Percentiles rank a stretch among this genome's conserved stretches.
Evolutionary conservation across 495 filamentous ascomycete species (phyloP).

Genomic region (Achaetomiella virescens): DNA sequence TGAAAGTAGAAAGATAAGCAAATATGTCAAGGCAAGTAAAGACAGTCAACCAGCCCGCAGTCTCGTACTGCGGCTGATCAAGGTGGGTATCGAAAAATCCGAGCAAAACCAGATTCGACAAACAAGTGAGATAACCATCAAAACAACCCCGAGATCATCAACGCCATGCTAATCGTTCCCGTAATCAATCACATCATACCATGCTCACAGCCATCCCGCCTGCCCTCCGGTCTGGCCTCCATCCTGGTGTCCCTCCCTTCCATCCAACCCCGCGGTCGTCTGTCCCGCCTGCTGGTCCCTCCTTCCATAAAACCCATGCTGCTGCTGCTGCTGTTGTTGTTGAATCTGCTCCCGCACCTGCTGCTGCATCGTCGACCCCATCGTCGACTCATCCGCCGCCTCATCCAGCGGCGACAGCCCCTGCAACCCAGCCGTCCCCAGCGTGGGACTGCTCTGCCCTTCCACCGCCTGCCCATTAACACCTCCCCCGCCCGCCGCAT

Average conservation of each 20-base stretch:
- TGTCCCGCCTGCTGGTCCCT: conserved; percentile 26
- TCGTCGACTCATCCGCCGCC: conserved; percentile 18
- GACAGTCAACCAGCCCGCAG: background rate
- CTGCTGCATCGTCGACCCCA: no score
- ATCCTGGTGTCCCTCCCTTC: background rate
- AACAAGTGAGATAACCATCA: background rate
- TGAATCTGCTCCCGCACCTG: no score
- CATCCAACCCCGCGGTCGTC: conserved; percentile 24
- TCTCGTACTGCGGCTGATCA: background rate
- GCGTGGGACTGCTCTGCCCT: background rate
- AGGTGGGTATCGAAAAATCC: conserved; percentile 4
- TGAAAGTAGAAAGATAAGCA: background rate
- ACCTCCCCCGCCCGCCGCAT: no score
- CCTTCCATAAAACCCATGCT: conserved; percentile 35
- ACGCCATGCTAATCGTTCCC: background rate
- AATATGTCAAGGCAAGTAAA: background rate
- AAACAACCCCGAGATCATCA: background rate
- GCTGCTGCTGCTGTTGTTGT: conserved; percentile 22
- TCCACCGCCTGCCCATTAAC: background rate
- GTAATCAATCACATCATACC: background rate
- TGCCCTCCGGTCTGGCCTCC: background rate
- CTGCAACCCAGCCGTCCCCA: background rate
- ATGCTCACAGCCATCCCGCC: background rate
- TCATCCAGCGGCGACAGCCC: conserved; percentile 27
- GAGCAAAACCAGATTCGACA: background rate